Base-by-base conservation (phyloP, 495 filamentous ascomycete species). In the Bathelium albidoporum region DNA sequence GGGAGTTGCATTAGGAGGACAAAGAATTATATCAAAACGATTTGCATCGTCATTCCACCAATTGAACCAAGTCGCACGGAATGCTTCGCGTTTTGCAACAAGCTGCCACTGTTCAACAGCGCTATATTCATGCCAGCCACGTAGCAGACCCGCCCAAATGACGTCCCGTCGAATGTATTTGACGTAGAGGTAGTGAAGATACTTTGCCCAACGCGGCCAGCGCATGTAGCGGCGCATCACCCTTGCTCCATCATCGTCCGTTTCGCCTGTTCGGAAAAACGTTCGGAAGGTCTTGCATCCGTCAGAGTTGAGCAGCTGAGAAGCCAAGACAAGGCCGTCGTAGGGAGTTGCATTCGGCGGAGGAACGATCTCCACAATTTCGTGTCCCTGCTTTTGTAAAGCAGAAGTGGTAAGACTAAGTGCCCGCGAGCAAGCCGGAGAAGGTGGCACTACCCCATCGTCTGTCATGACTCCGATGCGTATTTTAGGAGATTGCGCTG, bases 1-100 rank as follows among this genome's bases (percentile, higher is more conserved):
- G 0, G 94, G 93, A 18, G 90, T 91, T 0, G 93, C 90, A 73
- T 97, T 95, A 2, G 85, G 89, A n/a, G 89, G 88, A 32, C 88
- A 86, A 18, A 97, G 71, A 34, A 97, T 80, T 62, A 93, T 86
- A 69, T 97, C 94, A 55, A 68, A 68, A 26, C 36, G 20, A 55
- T 55, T 55, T 2, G n/a, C 12, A 29, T n/a, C 36, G 7, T 85
- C 80, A 44, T 85, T 78, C 89, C 90, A 92, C 87, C 90, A 97
- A 18, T 86, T 82, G 70, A 88, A 89, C 85, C 88, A 96, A 64
- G 79, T 80, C 1, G 80, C 82, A 62, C 86, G 87, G 75, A 89
- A 93, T 5, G 78, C 79, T 73, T 98, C 94, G 31, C 94, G 82
- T 74, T 83, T 79, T 0, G 81, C 80, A 1, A 91, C 89, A 31